phyloP scores from a whole-genome alignment of 2,329 filamentous ascomycete genomes.

The Rhynchosporium secalis region DNA sequence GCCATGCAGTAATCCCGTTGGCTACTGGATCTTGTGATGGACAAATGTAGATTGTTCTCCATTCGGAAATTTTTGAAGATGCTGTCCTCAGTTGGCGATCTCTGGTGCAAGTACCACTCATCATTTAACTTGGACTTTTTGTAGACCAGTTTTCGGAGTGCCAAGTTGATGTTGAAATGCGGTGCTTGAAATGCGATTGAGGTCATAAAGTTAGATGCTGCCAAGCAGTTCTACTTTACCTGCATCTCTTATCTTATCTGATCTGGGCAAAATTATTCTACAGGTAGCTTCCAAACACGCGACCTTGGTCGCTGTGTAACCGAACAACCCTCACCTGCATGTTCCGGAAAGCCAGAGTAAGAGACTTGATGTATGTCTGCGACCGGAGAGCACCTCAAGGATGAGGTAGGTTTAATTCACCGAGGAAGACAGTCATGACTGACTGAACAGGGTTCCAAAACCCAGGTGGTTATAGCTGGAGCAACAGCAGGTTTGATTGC shows the following conservation, averaged over 20 bases:
- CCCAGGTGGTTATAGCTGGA: constrained; percentile 65
- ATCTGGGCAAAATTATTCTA: background rate
- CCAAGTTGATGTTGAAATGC: no score
- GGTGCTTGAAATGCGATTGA: background rate
- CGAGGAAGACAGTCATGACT: background rate
- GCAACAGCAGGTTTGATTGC: constrained; percentile 82
- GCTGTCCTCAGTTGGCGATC: no score
- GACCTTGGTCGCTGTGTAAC: background rate
- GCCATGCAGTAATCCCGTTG: background rate
- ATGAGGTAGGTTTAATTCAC: constrained; percentile 55
- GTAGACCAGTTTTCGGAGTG: no score
- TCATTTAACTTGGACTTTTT: no score
- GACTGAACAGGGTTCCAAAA: constrained; percentile 57
- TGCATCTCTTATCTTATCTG: constrained; percentile 2
- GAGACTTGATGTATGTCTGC: constrained; percentile 58
- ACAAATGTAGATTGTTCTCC: no score
- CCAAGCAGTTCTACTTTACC: background rate
- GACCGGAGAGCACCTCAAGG: constrained; percentile 62
- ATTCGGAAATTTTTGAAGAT: no score
- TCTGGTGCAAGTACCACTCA: no score
- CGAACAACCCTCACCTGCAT: background rate
- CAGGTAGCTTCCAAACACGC: background rate
- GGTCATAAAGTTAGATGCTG: background rate
- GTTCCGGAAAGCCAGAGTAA: background rate
- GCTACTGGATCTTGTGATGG: no score